phyloP scores from a whole-genome alignment of 176 grass and related monocot species.

The Cenchrus fungigraminus region DNA sequence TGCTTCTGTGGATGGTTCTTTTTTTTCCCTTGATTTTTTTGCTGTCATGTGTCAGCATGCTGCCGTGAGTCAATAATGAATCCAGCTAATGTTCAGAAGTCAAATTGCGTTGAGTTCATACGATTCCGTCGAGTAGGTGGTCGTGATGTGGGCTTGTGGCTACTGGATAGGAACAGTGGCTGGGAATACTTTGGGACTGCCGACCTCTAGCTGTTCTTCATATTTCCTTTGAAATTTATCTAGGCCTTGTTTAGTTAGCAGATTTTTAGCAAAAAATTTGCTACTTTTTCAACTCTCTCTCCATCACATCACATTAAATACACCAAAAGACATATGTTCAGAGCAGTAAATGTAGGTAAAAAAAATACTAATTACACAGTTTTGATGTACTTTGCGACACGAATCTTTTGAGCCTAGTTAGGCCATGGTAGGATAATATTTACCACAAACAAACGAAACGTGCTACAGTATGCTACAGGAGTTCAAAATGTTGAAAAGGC shows the following conservation, averaged over 20 bases:
- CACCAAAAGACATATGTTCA: no score
- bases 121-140: background rate
- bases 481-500: no score
- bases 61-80: background rate
- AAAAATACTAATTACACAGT: no score
- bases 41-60: background rate
- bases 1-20: background rate
- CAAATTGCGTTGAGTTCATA: background rate
- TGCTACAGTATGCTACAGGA: no score
- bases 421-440: no score
- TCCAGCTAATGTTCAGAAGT: constrained; percentile 25
- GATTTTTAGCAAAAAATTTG: no score
- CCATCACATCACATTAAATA: no score
- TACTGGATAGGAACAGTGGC: background rate
- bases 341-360: no score
- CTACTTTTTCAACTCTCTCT: no score
- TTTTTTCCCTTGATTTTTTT: background rate
- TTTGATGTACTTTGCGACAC: no score
- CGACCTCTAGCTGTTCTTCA: background rate
- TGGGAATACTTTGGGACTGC: constrained; percentile 37
- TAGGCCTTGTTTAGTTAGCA: background rate
- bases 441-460: no score
- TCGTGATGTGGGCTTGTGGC: background rate
- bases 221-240: background rate
- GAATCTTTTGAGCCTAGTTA: no score